A percentile compares a stretch with the other conserved stretches of the same genome.
Evolutionary conservation across 225 moss, liverwort and hornwort species (phyloP).

Genomic region (Pseudisothecium myosuroides): DNA sequence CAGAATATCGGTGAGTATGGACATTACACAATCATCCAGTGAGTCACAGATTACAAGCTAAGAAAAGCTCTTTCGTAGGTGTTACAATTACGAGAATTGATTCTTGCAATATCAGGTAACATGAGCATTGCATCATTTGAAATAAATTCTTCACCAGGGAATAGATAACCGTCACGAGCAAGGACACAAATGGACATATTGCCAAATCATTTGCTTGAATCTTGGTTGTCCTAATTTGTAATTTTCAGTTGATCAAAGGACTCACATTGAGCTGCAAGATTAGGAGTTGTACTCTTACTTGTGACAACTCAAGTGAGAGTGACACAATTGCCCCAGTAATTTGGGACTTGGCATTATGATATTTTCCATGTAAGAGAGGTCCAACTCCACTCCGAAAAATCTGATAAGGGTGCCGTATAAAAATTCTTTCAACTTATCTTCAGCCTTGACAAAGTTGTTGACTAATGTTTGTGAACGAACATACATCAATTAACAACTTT

Average conservation of each 20-base stretch:
- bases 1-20: constrained; percentile 38
- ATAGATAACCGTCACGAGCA: background rate
- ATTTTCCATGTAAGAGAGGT: background rate
- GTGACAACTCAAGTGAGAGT: background rate
- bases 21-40: background rate
- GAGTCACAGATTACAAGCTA: background rate
- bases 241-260: background rate
- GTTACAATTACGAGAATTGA: too few relatives aligned
- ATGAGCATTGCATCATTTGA: background rate
- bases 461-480: background rate
- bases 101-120: background rate
- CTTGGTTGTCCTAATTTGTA: background rate
- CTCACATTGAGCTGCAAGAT: background rate
- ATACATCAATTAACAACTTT: background rate
- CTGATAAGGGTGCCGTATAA: background rate
- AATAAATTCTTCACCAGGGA: background rate
- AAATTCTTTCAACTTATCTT: background rate
- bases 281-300: background rate
- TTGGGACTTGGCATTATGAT: background rate
- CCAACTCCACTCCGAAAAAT: background rate
- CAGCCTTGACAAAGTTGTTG: background rate
- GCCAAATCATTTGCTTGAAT: background rate
- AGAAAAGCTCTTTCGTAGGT: background rate
- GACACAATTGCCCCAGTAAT: background rate
- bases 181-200: background rate